Percentiles rank a stretch among this genome's conserved stretches.
phyloP scores from a whole-genome alignment of 768 basidiomycete species.

The Mrakia frigida region DNA sequence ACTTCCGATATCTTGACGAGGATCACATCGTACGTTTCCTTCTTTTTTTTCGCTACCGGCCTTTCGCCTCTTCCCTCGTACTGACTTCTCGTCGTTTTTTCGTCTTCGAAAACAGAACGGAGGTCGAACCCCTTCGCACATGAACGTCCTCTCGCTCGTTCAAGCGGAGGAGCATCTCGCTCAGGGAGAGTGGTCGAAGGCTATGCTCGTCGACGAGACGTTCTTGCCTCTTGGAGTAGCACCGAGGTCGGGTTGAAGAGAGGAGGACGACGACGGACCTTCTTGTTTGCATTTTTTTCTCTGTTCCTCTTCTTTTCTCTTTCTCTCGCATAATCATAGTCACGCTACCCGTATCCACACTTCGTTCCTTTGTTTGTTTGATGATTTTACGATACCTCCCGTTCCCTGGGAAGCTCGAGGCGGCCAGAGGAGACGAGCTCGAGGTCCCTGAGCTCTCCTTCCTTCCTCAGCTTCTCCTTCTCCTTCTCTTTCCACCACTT shows the following conservation, averaged over 20 bases:
- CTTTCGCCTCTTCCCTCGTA: not conserved
- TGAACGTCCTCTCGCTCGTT: conserved; percentile 10
- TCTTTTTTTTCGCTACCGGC: too few relatives aligned
- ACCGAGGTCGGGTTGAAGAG: too few relatives aligned
- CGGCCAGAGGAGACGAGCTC: not conserved
- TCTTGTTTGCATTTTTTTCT: too few relatives aligned
- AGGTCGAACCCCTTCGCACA: not conserved
- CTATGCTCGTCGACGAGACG: not conserved
- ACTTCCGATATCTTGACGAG: conserved; percentile 9
- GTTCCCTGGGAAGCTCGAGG: not conserved
- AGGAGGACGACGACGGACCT: not conserved
- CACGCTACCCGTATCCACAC: too few relatives aligned
- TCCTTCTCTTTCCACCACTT: not conserved
- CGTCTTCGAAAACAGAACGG: not conserved
- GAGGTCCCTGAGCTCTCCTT: not conserved
- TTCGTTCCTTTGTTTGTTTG: too few relatives aligned
- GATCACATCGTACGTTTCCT: not conserved
- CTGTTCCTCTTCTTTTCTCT: too few relatives aligned
- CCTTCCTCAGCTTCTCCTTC: not conserved
- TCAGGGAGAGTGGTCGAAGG: not conserved
- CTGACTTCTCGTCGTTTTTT: not conserved
- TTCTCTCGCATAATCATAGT: too few relatives aligned
- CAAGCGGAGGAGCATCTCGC: not conserved
- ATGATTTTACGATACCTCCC: too few relatives aligned
- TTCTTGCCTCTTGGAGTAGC: conserved; percentile 15